Evolutionary conservation across 345 rosid species (phyloP), one percentile per base, ranked within the genome.

Genomic region (Raphanus raphanistrum): DNA sequence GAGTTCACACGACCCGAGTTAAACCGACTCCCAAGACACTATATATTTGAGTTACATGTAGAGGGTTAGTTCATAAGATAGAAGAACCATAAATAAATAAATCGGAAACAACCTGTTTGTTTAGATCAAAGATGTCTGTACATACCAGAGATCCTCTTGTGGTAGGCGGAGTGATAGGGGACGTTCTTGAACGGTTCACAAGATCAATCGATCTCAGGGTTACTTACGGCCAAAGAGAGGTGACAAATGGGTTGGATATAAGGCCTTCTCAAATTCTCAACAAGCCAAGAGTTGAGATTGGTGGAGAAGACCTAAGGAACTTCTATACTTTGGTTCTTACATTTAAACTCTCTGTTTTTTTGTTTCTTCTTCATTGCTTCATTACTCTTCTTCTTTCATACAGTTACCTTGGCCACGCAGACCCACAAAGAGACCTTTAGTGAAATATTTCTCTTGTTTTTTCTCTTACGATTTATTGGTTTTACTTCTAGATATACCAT

Each of bases 261-360:
- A 76, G 80, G 77, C 77, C 83, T 27, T 76, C 83, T 75, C 83
- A 80, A 27, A 50, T 80, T 59, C 63, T 57, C 21, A 71, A 70
- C 73, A 75, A 80, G 71, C 83, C 83, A 54, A 80, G 83, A 60
- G 83, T 75, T 75, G 83, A 80, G 64, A 80, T 80, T 80, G 83
- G 83, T 75, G 80, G 83, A 71, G 80, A 75, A 21, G 83, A 80
- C 25, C 83, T 80, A 45, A 70, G 80, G 64, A 75, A 64, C 21
- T 80, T 80, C 73, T 80, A 80, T 63, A 75, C 83, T 70, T 80
- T 80, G 83, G 83, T 80, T 43, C 28, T 11, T 65, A 16, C 25
- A 13, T 25, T 75, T 57, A 6, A 36, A 58, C 72, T 38, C 79
- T 48, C 50, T 73, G 8, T 70, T 17, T 55, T 17, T 55, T 50